phyloP scores from a whole-genome alignment of 129 eudicot species.

The Escallonia rubra region DNA sequence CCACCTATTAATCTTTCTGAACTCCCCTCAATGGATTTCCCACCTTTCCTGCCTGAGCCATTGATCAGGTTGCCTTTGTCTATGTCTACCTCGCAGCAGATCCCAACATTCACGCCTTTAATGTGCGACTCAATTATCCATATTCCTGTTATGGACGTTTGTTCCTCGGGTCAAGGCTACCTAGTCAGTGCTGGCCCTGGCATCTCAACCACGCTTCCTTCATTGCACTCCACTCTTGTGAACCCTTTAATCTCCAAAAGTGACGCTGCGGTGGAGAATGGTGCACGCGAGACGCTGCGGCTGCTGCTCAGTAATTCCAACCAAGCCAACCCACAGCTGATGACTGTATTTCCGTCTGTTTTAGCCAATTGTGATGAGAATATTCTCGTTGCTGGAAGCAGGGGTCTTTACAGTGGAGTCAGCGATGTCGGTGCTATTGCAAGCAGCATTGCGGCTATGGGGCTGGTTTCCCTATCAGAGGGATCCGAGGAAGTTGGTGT shows the following conservation, averaged over 20 bases:
- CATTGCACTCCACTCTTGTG: slow-evolving; percentile 39
- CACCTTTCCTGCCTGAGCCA: slow-evolving; percentile 57
- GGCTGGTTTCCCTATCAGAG: slow-evolving; percentile 43
- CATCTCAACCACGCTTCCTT: slow-evolving; percentile 47
- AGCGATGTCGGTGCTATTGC: slow-evolving; percentile 49
- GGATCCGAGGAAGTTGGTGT: slow-evolving; percentile 14
- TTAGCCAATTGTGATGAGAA: slow-evolving; percentile 24
- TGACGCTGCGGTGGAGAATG: slow-evolving; percentile 51
- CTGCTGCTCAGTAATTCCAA: slow-evolving; percentile 56
- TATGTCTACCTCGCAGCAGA: slow-evolving; percentile 53
- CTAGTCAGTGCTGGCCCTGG: slow-evolving; percentile 73
- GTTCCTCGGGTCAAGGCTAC: slow-evolving; percentile 82
- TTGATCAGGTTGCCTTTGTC: slow-evolving; percentile 43
- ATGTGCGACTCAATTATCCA: slow-evolving; percentile 87
- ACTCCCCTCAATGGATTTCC: slow-evolving; percentile 45
- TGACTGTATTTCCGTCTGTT: slow-evolving; percentile 51
- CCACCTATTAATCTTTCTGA: slow-evolving; percentile 49
- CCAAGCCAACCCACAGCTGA: slow-evolving; percentile 36
- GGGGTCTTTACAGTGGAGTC: slow-evolving; percentile 56
- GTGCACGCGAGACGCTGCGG: slow-evolving; percentile 78
- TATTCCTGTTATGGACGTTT: slow-evolving; percentile 73
- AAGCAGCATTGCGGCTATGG: slow-evolving; percentile 46
- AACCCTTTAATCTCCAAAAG: slow-evolving; percentile 49
- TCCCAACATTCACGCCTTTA: slow-evolving; percentile 68
- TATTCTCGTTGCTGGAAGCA: slow-evolving; percentile 44